Base-by-base conservation (phyloP, 129 eudicot species). In the Helichrysum umbraculigerum region DNA sequence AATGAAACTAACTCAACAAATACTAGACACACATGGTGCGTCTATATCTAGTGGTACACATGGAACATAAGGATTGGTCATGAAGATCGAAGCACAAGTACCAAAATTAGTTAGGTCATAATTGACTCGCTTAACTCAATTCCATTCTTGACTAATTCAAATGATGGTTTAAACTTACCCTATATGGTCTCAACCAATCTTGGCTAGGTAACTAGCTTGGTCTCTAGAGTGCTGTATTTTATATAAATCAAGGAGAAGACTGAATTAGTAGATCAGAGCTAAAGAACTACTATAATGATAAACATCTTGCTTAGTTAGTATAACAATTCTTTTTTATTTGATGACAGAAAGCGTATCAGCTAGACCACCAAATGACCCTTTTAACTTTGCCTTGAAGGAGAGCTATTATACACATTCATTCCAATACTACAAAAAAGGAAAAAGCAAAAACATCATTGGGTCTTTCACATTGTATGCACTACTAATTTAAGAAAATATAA, bases 291-390 rank as follows among this genome's bases (percentile, higher is more conserved):
- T 57, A n/a, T 57, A 9, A 19, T 57, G 62, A 20, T 57, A 20
- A n/a, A 57, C 14, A 57, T 57, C 12, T 57, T n/a, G 10, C 25
- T 19, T 16, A 41, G 2, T 41, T 41, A 57, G 62, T 57, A 20
- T 9, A 57, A 57, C 9, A 19, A 7, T 20, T 57, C 29, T 9
- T 15, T 63, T 14, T 33, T 34, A 34, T 34, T 72, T 72, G 67
- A 72, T 72, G 52, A 1, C 6, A 37, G n/a, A 57, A 73, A 60
- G 25, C 37, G 35, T 58, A 58, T 59, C 34, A 59, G 56, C 30
- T 35, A 28, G 66, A 57, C 68, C 56, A 68, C 47, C 44, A 68
- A 51, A 68, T 39, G 21, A 68, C 25, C 59, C 70, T 39, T 37
- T 25, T 25, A 37, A 25, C n/a, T 15, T 60, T 61, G 70, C 11